These are phyloP conservation scores for Fraxinus pennsylvanica DNA, from an alignment of 257 asterid species.

Conservation along the genomic window DNA sequence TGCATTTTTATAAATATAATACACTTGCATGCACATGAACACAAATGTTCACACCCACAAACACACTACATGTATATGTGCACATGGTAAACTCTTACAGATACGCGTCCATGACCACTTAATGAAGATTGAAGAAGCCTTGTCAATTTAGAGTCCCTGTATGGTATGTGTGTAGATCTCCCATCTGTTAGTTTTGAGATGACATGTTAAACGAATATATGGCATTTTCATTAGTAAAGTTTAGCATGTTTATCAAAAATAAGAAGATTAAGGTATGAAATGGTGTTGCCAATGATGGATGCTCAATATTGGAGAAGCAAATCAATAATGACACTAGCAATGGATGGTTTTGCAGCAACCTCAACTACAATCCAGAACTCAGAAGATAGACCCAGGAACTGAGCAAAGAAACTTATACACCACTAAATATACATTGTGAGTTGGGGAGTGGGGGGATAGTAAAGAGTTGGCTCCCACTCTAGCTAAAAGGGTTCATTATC, in stretches of 20 bases:
- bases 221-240: slow-evolving; percentile 30
- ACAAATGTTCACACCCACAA: neutral
- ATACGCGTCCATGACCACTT: slow-evolving; percentile 97
- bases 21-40: neutral
- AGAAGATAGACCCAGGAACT: neutral
- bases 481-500: neutral
- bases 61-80: neutral
- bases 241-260: slow-evolving; percentile 5
- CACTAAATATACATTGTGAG: slow-evolving; percentile 3
- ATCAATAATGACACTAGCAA: slow-evolving; percentile 1
- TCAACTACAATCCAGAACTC: neutral
- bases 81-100: slow-evolving; percentile 55
- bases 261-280: slow-evolving; percentile 15
- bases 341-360: neutral
- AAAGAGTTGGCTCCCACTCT: neutral
- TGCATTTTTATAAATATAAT: neutral
- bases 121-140: slow-evolving; percentile 97
- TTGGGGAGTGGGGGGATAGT: neutral
- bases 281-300: slow-evolving; percentile 15
- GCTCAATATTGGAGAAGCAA: slow-evolving; percentile 12
- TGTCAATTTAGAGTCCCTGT: slow-evolving; percentile 96
- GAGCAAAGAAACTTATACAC: neutral
- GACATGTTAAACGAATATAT: slow-evolving; percentile 59
- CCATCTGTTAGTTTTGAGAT: slow-evolving; percentile 94
- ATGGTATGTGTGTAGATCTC: slow-evolving; percentile 84